Conservation (phyloP, 2,329 filamentous ascomycete species). For the Teratosphaeria destructans region DNA sequence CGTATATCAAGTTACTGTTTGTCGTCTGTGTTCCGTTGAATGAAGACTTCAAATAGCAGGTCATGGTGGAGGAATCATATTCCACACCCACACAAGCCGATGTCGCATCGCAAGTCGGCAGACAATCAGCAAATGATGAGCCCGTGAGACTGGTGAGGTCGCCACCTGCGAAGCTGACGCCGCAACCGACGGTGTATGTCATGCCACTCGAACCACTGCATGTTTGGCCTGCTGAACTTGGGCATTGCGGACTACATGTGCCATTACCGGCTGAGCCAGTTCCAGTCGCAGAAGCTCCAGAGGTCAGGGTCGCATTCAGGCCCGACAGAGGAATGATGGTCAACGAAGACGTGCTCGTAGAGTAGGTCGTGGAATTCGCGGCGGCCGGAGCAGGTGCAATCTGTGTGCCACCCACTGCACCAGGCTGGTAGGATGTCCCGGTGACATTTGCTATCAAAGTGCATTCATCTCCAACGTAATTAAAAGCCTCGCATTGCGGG, state of each 20-base stretch:
- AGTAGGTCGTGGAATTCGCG: neutral
- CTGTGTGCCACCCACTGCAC: slow-evolving; percentile 13
- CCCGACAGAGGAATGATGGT: neutral
- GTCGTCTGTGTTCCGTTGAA: slow-evolving; percentile 7
- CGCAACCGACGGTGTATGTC: slow-evolving; percentile 13
- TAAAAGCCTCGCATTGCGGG: slow-evolving; percentile 18
- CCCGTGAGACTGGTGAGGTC: slow-evolving; percentile 9
- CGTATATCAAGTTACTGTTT: slow-evolving; percentile 9
- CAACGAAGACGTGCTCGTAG: neutral
- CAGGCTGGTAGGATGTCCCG: slow-evolving; percentile 12
- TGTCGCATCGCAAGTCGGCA: slow-evolving; percentile 11
- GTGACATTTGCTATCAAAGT: slow-evolving; percentile 20
- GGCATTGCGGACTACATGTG: slow-evolving; percentile 9
- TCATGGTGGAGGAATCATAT: slow-evolving; percentile 5
- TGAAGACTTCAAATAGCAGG: slow-evolving; percentile 15
- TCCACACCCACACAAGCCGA: slow-evolving; percentile 12
- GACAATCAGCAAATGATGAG: slow-evolving; percentile 9
- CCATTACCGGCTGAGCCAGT: neutral
- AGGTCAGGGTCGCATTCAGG: neutral
- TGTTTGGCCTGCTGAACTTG: slow-evolving; percentile 7
- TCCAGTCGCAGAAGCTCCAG: neutral
- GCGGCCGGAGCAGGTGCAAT: slow-evolving; percentile 2
- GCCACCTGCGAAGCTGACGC: slow-evolving; percentile 8
- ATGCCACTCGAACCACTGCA: slow-evolving; percentile 11
- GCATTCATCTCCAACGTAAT: slow-evolving; percentile 20